Evolutionary conservation across 2,329 filamentous ascomycete species (phyloP).

Genomic region (Colletotrichum acutatum): DNA sequence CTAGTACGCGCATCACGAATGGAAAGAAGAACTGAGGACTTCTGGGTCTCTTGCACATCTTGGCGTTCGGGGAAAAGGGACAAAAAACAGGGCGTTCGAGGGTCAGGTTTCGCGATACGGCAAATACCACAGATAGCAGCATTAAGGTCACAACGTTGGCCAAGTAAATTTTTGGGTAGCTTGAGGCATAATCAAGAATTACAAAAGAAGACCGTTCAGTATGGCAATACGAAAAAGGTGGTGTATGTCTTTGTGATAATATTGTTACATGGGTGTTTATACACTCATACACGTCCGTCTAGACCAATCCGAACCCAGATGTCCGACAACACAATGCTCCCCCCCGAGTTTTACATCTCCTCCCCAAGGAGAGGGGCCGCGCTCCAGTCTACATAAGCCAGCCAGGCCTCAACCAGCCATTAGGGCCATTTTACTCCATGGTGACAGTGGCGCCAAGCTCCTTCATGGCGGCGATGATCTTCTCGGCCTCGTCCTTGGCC

Average conservation of each 20-base stretch:
- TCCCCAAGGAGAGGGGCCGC: slow-evolving; percentile 13
- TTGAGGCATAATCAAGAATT: neutral
- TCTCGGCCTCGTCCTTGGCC: slow-evolving; percentile 98
- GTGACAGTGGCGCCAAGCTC: slow-evolving; percentile 86
- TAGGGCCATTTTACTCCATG: slow-evolving; percentile 79
- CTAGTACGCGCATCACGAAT: slow-evolving; percentile 27
- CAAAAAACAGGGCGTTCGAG: slow-evolving; percentile 7
- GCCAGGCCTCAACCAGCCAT: neutral
- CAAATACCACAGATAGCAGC: slow-evolving; percentile 1
- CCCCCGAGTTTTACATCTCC: slow-evolving; percentile 13
- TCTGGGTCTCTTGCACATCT: neutral
- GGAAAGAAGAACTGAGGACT: slow-evolving; percentile 25
- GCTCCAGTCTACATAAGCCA: slow-evolving; percentile 9
- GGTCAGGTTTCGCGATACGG: slow-evolving; percentile 1
- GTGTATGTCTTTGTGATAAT: slow-evolving; percentile 39
- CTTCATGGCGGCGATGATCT: slow-evolving; percentile 96
- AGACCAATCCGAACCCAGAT: slow-evolving; percentile 31
- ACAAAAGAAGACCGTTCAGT: neutral
- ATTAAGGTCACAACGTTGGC: neutral
- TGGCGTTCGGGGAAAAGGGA: slow-evolving; percentile 20
- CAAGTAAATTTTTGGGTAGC: neutral
- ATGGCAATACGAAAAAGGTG: slow-evolving; percentile 17
- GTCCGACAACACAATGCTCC: slow-evolving; percentile 25
- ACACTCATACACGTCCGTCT: slow-evolving; percentile 40
- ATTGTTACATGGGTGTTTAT: slow-evolving; percentile 48